Conservation (phyloP, 306 rosid species). For the Vachellia pachyceras region DNA sequence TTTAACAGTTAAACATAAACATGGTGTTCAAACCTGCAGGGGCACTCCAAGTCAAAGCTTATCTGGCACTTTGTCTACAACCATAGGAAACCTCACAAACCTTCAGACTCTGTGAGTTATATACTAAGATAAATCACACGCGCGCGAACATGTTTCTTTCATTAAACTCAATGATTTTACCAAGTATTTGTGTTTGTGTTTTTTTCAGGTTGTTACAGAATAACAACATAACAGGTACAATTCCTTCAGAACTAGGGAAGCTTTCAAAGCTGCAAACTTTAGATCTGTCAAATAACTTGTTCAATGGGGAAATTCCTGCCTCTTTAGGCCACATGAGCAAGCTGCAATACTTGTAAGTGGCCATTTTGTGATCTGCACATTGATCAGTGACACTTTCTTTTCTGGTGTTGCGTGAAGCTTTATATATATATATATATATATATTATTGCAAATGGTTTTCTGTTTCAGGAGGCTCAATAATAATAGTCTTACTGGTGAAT, state of each 20-base stretch:
- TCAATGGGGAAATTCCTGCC: slow-evolving; percentile 72
- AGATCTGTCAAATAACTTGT: slow-evolving; percentile 85
- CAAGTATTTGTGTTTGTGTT: not conserved
- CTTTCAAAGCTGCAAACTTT: slow-evolving; percentile 86
- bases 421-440: too few relatives aligned
- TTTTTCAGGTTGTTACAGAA: slow-evolving; percentile 82
- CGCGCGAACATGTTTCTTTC: not conserved
- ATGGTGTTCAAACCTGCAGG: slow-evolving; percentile 58
- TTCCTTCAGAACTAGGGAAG: slow-evolving; percentile 77
- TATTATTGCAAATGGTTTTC: slow-evolving; percentile 24
- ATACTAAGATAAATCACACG: not conserved
- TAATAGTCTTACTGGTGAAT: slow-evolving; percentile 79
- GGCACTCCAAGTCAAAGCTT: slow-evolving; percentile 96
- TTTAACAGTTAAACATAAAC: slow-evolving; percentile 12
- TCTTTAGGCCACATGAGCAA: slow-evolving; percentile 70
- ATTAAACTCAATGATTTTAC: not conserved
- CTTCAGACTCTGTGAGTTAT: slow-evolving; percentile 92
- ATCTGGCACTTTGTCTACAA: slow-evolving; percentile 87
- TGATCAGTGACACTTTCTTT: not conserved
- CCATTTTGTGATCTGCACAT: not conserved
- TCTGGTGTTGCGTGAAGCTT: not conserved
- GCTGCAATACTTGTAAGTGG: slow-evolving; percentile 82
- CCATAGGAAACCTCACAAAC: slow-evolving; percentile 94
- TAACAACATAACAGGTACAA: slow-evolving; percentile 84
- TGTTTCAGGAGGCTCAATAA: slow-evolving; percentile 91